Base-by-base conservation (phyloP, 2,329 filamentous ascomycete species). In the Dactylellina sp. region DNA sequence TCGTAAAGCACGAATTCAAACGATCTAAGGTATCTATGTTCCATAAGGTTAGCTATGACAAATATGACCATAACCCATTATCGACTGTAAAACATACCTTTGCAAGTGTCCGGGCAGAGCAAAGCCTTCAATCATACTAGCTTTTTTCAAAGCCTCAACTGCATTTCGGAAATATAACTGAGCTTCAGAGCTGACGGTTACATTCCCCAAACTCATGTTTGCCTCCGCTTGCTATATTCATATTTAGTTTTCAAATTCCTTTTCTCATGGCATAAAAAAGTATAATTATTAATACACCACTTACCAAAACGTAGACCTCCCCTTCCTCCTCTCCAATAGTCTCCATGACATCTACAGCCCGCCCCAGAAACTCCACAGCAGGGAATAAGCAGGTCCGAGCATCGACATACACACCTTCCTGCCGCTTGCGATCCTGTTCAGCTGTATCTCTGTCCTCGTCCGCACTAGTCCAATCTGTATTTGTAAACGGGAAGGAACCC, bases 1-100 rank as follows among this genome's bases (percentile, higher is more conserved):
- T 74, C 70, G 40, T 74, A 74, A 6, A 74, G 24, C n/a, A 74
- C 70, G 28, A 61, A 74, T 37, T 74, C 70, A 47, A 74, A 74
- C 7, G 70, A 74, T 46, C 70, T 39, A 20, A 74, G 70, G 32
- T 74, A 74, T 44, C 70, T 74, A 44, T 32, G 14, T 2, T 22
- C 5, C 37, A 32, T 7, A 20, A 7, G n/a, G 22, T 68, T 24
- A 68, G 63, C 47, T 16, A 28, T 1, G 6, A 25, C 22, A n/a
- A n/a, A n/a, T n/a, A 6, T n/a, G 14, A 6, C 20, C 18, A 24
- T n/a, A 50, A 1, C n/a, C 16, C 3, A 40, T 42, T 6, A 28
- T 24, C n/a, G 11, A 55, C 5, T n/a, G 28, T 46, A 18, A 5
- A 16, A 32, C 53, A 46, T 42, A 74, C 70, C 70, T 49, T 60